These are phyloP conservation scores for Diaporthe aspalathi DNA, from an alignment of 2,329 filamentous ascomycete species.

Conservation along the genomic window DNA sequence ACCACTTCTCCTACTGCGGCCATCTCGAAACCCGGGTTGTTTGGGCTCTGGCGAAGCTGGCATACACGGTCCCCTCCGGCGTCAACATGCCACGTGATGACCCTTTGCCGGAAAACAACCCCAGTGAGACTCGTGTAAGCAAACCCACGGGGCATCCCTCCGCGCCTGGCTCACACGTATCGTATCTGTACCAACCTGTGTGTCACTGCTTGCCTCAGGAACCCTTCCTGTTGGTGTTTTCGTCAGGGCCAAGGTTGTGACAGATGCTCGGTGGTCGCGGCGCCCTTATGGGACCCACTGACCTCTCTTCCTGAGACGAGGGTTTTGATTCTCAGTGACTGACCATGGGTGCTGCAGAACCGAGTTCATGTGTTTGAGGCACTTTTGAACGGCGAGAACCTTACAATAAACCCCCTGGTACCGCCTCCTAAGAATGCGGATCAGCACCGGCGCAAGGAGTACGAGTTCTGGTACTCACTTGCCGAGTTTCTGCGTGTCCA, in stretches of 20 bases:
- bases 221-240: no score
- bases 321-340: not conserved
- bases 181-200: not conserved
- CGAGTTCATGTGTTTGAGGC: conserved; percentile 82
- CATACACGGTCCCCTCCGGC: conserved; percentile 53
- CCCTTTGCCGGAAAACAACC: conserved; percentile 67
- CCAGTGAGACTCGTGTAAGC: conserved; percentile 65
- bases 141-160: not conserved
- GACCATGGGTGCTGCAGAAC: conserved; percentile 49
- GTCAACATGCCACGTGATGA: conserved; percentile 49
- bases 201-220: no score
- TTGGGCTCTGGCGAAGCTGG: conserved; percentile 69
- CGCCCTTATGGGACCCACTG: no score
- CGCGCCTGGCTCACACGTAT: not conserved
- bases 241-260: no score
- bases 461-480: conserved; percentile 86
- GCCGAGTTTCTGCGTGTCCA: conserved; percentile 75
- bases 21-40: conserved; percentile 68
- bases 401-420: conserved; percentile 68
- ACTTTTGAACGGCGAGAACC: conserved; percentile 77
- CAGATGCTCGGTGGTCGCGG: no score
- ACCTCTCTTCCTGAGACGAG: no score
- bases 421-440: conserved; percentile 62
- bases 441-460: conserved; percentile 68
- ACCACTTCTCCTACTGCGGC: conserved; percentile 64